Percentiles rank a stretch among this genome's conserved stretches.
Conservation (phyloP, 768 basidiomycete species). For the Boletus eberwhitei region DNA sequence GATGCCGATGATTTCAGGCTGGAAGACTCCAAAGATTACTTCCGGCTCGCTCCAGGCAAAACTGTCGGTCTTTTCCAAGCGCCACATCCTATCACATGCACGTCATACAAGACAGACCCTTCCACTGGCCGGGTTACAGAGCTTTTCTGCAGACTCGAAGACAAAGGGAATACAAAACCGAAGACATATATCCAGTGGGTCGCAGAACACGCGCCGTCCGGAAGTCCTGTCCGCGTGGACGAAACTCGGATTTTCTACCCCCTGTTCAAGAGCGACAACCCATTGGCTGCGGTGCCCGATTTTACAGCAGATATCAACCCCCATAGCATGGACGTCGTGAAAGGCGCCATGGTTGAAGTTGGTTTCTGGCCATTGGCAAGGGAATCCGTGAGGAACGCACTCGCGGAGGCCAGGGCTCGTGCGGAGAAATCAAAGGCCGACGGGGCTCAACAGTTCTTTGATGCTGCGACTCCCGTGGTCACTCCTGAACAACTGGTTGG, state of each 20-base stretch:
- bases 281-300: slow-evolving; percentile 62
- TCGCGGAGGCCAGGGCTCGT: slow-evolving; percentile 57
- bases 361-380: slow-evolving; percentile 87
- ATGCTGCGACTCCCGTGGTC: slow-evolving; percentile 63
- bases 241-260: slow-evolving; percentile 92
- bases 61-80: slow-evolving; percentile 95
- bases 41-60: slow-evolving; percentile 96
- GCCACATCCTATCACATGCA: slow-evolving; percentile 88
- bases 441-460: slow-evolving; percentile 30
- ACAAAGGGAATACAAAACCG: slow-evolving; percentile 70
- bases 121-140: slow-evolving; percentile 71
- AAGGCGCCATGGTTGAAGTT: slow-evolving; percentile 80
- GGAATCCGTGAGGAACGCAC: slow-evolving; percentile 59
- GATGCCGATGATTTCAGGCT: slow-evolving; percentile 91
- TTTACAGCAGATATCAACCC: slow-evolving; percentile 82
- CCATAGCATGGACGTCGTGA: slow-evolving; percentile 74
- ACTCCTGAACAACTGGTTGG: slow-evolving; percentile 77
- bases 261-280: slow-evolving; percentile 93
- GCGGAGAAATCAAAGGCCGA: slow-evolving; percentile 59
- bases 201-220: slow-evolving; percentile 72
- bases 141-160: slow-evolving; percentile 76
- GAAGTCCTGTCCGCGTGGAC: slow-evolving; percentile 80
- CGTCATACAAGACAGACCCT: slow-evolving; percentile 79
- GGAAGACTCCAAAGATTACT: slow-evolving; percentile 91
- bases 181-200: slow-evolving; percentile 99